Evolutionary conservation across 1,284 basidiomycete species (phyloP).

Genomic region (Ganoderma multipileum): DNA sequence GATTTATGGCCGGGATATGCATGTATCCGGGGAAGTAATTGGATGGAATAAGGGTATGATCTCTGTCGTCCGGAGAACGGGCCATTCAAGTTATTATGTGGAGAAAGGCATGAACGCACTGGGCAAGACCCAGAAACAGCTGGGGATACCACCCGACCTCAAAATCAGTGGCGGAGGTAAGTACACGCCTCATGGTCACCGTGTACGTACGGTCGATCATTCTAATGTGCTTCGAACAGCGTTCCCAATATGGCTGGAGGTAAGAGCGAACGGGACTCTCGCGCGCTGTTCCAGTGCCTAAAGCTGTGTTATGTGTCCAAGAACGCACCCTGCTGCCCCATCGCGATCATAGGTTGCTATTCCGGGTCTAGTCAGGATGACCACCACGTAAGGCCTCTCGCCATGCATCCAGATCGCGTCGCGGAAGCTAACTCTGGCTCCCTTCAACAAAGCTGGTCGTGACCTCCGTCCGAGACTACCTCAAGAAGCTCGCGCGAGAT

Average conservation of each 20-base stretch:
- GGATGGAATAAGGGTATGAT: conserved; percentile 62
- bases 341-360: conserved; percentile 80
- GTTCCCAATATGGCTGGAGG: conserved; percentile 85
- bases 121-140: conserved; percentile 76
- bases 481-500: conserved; percentile 61
- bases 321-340: conserved; percentile 84
- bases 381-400: conserved; percentile 61
- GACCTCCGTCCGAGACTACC: conserved; percentile 70
- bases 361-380: conserved; percentile 84
- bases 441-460: conserved; percentile 60
- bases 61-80: conserved; percentile 77
- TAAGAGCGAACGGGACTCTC: conserved; percentile 38
- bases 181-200: conserved; percentile 35
- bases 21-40: conserved; percentile 1
- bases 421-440: background rate
- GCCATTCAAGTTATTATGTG: conserved; percentile 83
- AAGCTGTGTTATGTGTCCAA: conserved; percentile 37
- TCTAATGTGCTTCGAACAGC: conserved; percentile 47
- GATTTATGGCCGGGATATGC: background rate
- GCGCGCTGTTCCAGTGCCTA: conserved; percentile 13
- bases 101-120: conserved; percentile 83
- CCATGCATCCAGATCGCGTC: background rate
- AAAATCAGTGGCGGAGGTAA: conserved; percentile 77
- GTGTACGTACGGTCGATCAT: no score
- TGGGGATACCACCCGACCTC: conserved; percentile 69